These are phyloP conservation scores for Spergularia azorica DNA, from an alignment of 179 eudicot genomes.

Conservation along the genomic window DNA sequence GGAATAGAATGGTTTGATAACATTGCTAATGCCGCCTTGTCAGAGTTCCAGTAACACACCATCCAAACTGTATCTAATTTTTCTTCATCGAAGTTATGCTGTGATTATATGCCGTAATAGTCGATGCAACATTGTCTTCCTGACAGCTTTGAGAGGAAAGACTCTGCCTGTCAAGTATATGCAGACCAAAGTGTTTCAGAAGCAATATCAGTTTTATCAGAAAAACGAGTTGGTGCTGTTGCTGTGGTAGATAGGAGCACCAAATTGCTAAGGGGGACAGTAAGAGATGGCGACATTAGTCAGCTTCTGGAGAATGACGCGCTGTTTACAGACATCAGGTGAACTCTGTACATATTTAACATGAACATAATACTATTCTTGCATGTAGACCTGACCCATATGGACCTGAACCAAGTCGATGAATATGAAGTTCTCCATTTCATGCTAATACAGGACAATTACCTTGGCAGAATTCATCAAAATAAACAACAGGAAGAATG, in stretches of 20 bases:
- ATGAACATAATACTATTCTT: background rate
- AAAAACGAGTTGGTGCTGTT: constrained; percentile 33
- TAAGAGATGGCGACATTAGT: constrained; percentile 39
- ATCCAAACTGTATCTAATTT: background rate
- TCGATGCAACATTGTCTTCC: background rate
- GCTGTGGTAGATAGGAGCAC: constrained; percentile 41
- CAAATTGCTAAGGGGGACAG: constrained; percentile 35
- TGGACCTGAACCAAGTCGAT: too few relatives aligned
- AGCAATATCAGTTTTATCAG: constrained; percentile 32
- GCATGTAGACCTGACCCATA: background rate
- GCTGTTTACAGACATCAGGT: constrained; percentile 33
- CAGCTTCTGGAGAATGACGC: constrained; percentile 38
- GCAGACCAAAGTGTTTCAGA: constrained; percentile 44
- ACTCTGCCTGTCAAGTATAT: constrained; percentile 23
- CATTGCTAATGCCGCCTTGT: constrained; percentile 39
- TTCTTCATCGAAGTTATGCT: background rate
- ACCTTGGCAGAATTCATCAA: constrained; percentile 33
- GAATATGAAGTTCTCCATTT: background rate
- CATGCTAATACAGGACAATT: constrained; percentile 23
- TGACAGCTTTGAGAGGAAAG: constrained; percentile 33
- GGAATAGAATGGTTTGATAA: constrained; percentile 59
- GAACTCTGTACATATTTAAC: constrained; percentile 2
- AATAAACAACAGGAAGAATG: constrained; percentile 7
- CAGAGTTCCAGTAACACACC: constrained; percentile 39
- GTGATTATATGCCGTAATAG: background rate